These are phyloP conservation scores for Clonostachys byssicola DNA, from an alignment of 2,329 filamentous ascomycete genomes.

Conservation along the genomic window DNA sequence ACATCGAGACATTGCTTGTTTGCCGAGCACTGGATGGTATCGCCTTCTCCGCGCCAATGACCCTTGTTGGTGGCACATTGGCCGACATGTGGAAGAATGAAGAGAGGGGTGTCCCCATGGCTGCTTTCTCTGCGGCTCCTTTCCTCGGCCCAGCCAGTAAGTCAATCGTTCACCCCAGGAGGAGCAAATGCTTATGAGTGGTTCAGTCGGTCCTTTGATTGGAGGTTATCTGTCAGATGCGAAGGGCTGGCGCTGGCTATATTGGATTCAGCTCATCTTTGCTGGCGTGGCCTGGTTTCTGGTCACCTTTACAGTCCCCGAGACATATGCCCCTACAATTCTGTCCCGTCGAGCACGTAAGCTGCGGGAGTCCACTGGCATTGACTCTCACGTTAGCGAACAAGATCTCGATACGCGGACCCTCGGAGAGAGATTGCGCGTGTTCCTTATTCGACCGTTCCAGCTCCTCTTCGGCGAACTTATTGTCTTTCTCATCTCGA, in stretches of 20 bases:
- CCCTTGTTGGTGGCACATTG: slow-evolving; percentile 75
- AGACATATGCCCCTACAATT: slow-evolving; percentile 82
- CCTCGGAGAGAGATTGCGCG: slow-evolving; percentile 60
- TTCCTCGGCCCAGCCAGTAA: slow-evolving; percentile 73
- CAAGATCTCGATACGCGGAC: slow-evolving; percentile 73
- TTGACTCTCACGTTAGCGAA: slow-evolving; percentile 69
- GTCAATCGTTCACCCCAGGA: slow-evolving; percentile 5
- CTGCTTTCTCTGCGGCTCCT: slow-evolving; percentile 76
- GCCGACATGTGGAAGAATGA: slow-evolving; percentile 83
- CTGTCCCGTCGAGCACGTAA: slow-evolving; percentile 67
- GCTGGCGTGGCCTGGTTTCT: slow-evolving; percentile 65
- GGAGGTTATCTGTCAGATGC: slow-evolving; percentile 73
- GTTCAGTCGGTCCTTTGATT: slow-evolving; percentile 61
- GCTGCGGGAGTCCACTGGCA: slow-evolving; percentile 64
- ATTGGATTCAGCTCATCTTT: slow-evolving; percentile 82
- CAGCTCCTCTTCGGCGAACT: slow-evolving; percentile 80
- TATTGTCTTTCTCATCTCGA: slow-evolving; percentile 77
- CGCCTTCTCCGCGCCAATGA: slow-evolving; percentile 83
- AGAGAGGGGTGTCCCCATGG: slow-evolving; percentile 83
- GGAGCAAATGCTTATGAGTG: fast-evolving
- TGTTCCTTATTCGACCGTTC: slow-evolving; percentile 80
- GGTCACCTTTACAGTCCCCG: slow-evolving; percentile 84
- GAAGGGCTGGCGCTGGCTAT: slow-evolving; percentile 76
- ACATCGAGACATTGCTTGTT: slow-evolving; percentile 72
- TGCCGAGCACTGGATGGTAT: slow-evolving; percentile 78